Percentiles rank a stretch among this genome's conserved stretches.
These are phyloP conservation scores for Pseudozyma pruni DNA, from an alignment of 1,284 basidiomycete genomes.

Conservation along the genomic window DNA sequence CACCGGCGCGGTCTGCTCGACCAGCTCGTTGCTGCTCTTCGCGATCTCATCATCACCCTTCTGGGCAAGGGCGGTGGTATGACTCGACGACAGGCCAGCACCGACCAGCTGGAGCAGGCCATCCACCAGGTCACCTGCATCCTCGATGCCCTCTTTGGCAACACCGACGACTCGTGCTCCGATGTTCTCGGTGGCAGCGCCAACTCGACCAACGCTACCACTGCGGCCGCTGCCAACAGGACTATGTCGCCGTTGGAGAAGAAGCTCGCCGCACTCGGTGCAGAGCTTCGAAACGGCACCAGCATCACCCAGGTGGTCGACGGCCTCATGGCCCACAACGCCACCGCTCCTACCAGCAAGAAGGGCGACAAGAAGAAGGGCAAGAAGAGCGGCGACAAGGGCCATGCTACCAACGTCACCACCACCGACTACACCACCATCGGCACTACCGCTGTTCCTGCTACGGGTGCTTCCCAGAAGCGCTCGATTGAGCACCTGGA, in stretches of 20 bases:
- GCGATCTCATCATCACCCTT: constrained; percentile 48
- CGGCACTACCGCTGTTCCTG: not conserved
- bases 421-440: constrained; percentile 3
- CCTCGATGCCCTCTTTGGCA: constrained; percentile 48
- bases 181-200: constrained; percentile 21
- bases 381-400: constrained; percentile 24
- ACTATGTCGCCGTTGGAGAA: constrained; percentile 29
- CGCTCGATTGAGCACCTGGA: constrained; percentile 23
- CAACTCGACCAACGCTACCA: constrained; percentile 44
- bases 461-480: constrained; percentile 9
- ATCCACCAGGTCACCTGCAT: constrained; percentile 51
- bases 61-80: constrained; percentile 42
- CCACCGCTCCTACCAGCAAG: constrained; percentile 10
- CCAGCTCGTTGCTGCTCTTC: constrained; percentile 47
- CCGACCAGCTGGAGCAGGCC: constrained; percentile 37
- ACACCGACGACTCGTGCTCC: constrained; percentile 35
- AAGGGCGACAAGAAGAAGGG: constrained; percentile 19
- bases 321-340: constrained; percentile 16
- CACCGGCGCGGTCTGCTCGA: constrained; percentile 52
- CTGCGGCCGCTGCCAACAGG: constrained; percentile 1
- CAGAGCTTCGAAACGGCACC: constrained; percentile 29
- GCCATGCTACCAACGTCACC: constrained; percentile 18
- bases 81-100: constrained; percentile 31
- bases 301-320: constrained; percentile 45
- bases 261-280: constrained; percentile 25